phyloP scores from a whole-genome alignment of 2,329 filamentous ascomycete species.

The Talaromyces sp. region DNA sequence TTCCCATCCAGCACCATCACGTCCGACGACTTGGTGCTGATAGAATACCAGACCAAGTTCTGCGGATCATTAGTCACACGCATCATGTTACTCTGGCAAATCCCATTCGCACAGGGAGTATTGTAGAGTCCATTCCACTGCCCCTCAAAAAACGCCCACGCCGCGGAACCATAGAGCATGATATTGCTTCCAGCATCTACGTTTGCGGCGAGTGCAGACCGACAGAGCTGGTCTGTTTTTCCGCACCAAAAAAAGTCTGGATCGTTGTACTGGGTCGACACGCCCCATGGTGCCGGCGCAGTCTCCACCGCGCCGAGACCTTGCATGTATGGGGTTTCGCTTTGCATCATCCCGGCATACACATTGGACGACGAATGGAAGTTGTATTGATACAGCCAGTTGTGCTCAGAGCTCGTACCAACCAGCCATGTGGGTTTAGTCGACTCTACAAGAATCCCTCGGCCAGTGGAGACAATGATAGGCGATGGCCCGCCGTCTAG shows the following conservation, averaged over 20 bases:
- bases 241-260: constrained; percentile 29
- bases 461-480: constrained; percentile 32
- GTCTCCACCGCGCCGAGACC: constrained; percentile 20
- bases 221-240: constrained; percentile 23
- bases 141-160: constrained; percentile 31
- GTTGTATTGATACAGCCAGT: constrained; percentile 47
- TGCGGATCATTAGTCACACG: constrained; percentile 22
- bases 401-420: constrained; percentile 45
- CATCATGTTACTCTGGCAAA: constrained; percentile 30
- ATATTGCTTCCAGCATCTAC: constrained; percentile 27
- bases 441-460: constrained; percentile 40
- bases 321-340: constrained; percentile 34
- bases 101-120: constrained; percentile 22
- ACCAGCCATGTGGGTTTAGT: constrained; percentile 42
- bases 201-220: constrained; percentile 25
- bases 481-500: constrained; percentile 36
- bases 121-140: constrained; percentile 18
- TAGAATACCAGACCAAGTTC: constrained; percentile 27
- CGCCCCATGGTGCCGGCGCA: constrained; percentile 27
- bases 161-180: constrained; percentile 28
- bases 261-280: constrained; percentile 20
- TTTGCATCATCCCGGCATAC: constrained; percentile 34
- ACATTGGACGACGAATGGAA: constrained; percentile 40
- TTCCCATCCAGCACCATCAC: constrained; percentile 26
- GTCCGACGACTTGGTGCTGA: constrained; percentile 25